Percentiles rank a stretch among this genome's conserved stretches.
Conservation (phyloP, 1,284 basidiomycete genomes). For the Cystobasidiaceae sp. region DNA sequence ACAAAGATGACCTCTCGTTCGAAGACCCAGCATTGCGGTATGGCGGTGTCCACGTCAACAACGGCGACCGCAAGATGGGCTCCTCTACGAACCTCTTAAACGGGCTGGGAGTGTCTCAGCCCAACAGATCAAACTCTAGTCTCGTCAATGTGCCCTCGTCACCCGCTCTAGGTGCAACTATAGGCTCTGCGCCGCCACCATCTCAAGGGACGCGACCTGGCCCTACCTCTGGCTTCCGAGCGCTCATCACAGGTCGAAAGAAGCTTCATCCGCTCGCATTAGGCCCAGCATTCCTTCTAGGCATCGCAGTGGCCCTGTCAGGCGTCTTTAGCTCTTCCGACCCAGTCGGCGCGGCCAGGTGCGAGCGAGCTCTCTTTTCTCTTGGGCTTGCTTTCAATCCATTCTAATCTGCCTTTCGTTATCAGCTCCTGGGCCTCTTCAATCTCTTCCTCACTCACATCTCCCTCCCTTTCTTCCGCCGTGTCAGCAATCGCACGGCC, state of each 20-base stretch:
- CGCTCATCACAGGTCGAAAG: slow-evolving; percentile 1
- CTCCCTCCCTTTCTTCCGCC: slow-evolving; percentile 2
- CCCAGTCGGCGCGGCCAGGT: slow-evolving; percentile 2
- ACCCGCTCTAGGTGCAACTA: background rate
- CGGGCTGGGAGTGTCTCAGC: slow-evolving; percentile 2
- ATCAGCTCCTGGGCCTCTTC: background rate
- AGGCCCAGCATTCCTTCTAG: slow-evolving; percentile 36
- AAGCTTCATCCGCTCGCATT: slow-evolving; percentile 26
- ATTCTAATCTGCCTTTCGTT: background rate
- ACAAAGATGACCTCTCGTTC: slow-evolving; percentile 16
- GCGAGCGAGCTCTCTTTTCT: background rate
- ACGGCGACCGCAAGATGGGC: background rate
- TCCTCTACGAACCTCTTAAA: slow-evolving; percentile 1
- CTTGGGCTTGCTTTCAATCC: background rate
- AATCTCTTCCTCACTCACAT: slow-evolving; percentile 15
- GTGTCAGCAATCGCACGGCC: slow-evolving; percentile 2
- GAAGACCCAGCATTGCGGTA: slow-evolving; percentile 17
- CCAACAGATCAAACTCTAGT: slow-evolving; percentile 10
- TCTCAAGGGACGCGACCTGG: background rate
- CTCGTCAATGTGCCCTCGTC: background rate
- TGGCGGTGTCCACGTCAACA: slow-evolving; percentile 12
- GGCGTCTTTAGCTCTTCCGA: slow-evolving; percentile 25
- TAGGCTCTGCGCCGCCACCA: background rate
- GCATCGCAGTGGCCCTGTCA: slow-evolving; percentile 33
- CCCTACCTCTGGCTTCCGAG: slow-evolving; percentile 8